A percentile compares a stretch with the other conserved stretches of the same genome.
Evolutionary conservation across 192 early-diverging fungal genomes (phyloP).

Genomic region (Phlyctochytrium planicorne): DNA sequence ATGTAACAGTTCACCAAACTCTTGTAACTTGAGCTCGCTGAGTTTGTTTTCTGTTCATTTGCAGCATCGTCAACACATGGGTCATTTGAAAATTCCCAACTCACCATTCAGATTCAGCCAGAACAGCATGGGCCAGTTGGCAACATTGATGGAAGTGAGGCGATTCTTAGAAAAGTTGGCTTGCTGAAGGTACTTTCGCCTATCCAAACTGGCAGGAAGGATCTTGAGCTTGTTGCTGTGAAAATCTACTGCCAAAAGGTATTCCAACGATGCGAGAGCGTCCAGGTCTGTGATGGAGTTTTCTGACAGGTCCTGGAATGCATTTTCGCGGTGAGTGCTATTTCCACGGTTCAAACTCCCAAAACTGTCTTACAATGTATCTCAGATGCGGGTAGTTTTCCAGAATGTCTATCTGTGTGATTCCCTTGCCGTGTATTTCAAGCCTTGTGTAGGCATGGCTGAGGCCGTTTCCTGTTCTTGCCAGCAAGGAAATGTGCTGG

Average conservation of each 20-base stretch:
- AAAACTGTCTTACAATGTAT: conserved; percentile 33
- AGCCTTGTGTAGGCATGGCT: conserved; percentile 56
- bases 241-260: conserved; percentile 45
- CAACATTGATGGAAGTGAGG: conserved; percentile 33
- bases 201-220: conserved; percentile 43
- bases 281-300: conserved; percentile 43
- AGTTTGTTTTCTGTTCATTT: conserved; percentile 47
- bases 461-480: conserved; percentile 52
- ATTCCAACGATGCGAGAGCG: conserved; percentile 40
- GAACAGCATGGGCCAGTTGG: conserved; percentile 41
- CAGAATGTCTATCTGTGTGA: conserved; percentile 45
- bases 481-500: conserved; percentile 44
- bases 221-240: conserved; percentile 38
- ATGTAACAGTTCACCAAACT: conserved; percentile 45
- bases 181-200: conserved; percentile 50
- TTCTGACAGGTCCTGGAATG: conserved; percentile 39
- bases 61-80: background rate
- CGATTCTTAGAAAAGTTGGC: conserved; percentile 47
- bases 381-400: conserved; percentile 50
- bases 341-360: background rate
- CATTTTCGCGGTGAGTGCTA: background rate
- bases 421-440: conserved; percentile 36
- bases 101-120: conserved; percentile 55
- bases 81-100: background rate
- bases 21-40: conserved; percentile 31